Percentiles rank a stretch among this genome's conserved stretches.
phyloP scores from a whole-genome alignment of 306 rosid genomes.

The Pyrus bretschneideri region DNA sequence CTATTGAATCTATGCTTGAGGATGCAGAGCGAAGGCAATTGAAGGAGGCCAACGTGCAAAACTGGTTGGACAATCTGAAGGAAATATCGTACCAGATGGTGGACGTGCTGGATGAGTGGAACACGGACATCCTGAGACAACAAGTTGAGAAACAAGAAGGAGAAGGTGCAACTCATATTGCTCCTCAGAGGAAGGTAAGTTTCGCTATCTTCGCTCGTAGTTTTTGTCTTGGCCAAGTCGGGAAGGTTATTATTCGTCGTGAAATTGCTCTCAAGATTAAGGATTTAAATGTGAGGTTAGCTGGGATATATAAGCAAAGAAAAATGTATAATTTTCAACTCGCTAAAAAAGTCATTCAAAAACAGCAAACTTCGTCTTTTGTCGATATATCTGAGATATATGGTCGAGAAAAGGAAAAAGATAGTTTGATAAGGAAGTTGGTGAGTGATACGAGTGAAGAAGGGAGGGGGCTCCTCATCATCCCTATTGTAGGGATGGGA shows the following conservation, averaged over 20 bases:
- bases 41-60: neutral
- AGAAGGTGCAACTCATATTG: neutral
- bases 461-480: too few relatives aligned
- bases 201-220: neutral
- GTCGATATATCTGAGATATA: neutral
- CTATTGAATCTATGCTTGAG: neutral
- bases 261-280: neutral
- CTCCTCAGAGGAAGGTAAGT: neutral
- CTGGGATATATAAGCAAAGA: neutral
- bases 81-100: conserved; percentile 9
- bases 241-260: neutral
- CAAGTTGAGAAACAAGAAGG: neutral
- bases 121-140: neutral
- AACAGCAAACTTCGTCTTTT: neutral
- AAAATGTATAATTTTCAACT: neutral
- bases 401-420: too few relatives aligned
- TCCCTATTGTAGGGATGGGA: too few relatives aligned
- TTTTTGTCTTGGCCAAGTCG: neutral
- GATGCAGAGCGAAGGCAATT: conserved; percentile 13
- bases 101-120: neutral
- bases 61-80: neutral
- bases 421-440: too few relatives aligned
- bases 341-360: too few relatives aligned
- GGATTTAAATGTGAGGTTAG: neutral
- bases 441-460: too few relatives aligned